Evolutionary conservation across 306 rosid species (phyloP), one percentile per base, ranked within the genome.

Genomic region (Malus domestica): DNA sequence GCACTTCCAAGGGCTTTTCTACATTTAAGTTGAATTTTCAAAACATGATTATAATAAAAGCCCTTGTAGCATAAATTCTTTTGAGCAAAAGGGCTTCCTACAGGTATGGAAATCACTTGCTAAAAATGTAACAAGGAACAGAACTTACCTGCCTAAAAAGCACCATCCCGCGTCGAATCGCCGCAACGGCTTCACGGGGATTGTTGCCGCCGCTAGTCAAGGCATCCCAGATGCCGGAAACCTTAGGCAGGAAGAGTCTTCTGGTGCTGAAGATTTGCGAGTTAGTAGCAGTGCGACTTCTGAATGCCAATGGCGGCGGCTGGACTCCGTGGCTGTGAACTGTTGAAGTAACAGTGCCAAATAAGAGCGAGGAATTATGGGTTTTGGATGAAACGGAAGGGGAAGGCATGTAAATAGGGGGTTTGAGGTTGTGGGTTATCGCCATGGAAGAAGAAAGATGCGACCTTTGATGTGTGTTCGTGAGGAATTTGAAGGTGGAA

Each of bases 221-320:
- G 78, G 97, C 90, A 65, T 90, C 92, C 98, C 96, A 94, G 40
- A 94, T 86, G 78, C 90, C 88, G 62, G 97, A 91, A 70, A 90
- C 96, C 0, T 95, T 86, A 66, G 96, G 91, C 38, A 92, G 81
- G 72, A 94, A 80, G 70, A 85, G 69, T 79, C 97, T 85, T 63
- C 96, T 79, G 19, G 96, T 72, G 76, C 67, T 58, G 4, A 22
- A 72, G 67, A 72, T 13, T 8, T 72, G 67, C 1, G 40, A 57
- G 19, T 58, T 72, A 15, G 45, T 40, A 40, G 45, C 11, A 40
- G 67, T 72, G 76, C 76, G 5, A 27, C 6, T 38, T 57, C 18
- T 58, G 10, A 72, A 27, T n/a, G 67, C 19, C 9, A 88, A 73
- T 20, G 85, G 45, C 14, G 78, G 79, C 19, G 76, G 49, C 18